Percentiles rank a stretch among this genome's conserved stretches.
phyloP scores from a whole-genome alignment of 1,139 yeast species.

The Geotrichum carabidarum region DNA sequence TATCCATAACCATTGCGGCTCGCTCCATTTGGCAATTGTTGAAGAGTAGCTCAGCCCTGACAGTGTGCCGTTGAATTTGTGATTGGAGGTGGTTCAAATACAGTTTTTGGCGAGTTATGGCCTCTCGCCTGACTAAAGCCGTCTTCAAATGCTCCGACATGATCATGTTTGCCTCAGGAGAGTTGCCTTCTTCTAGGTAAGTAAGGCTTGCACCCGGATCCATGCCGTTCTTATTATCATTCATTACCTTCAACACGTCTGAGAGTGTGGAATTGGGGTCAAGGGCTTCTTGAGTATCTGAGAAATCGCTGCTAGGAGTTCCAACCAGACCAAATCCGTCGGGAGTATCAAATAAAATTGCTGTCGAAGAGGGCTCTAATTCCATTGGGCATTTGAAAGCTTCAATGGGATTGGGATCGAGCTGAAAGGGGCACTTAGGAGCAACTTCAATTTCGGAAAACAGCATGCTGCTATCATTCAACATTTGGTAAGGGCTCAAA shows the following conservation, averaged over 20 bases:
- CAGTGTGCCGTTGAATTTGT: conserved; percentile 16
- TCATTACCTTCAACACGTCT: conserved; percentile 13
- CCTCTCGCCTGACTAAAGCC: conserved; percentile 12
- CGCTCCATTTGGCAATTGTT: conserved; percentile 12
- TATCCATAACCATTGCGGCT: conserved; percentile 13
- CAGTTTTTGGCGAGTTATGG: conserved; percentile 10
- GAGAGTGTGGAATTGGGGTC: conserved; percentile 6
- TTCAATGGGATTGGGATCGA: not conserved
- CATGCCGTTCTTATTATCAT: too few relatives aligned
- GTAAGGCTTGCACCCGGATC: not conserved
- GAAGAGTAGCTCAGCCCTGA: conserved; percentile 14
- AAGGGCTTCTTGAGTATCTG: not conserved
- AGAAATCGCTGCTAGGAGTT: not conserved
- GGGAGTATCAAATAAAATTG: conserved; percentile 5
- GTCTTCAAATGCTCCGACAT: conserved; percentile 15
- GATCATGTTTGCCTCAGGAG: conserved; percentile 7
- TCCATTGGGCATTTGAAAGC: conserved; percentile 2
- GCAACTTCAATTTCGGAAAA: conserved; percentile 8
- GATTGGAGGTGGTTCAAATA: conserved; percentile 12
- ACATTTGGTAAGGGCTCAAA: conserved; percentile 6
- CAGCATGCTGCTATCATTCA: not conserved
- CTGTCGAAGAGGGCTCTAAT: conserved; percentile 1
- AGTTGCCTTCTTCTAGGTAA: not conserved
- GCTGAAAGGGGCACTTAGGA: conserved; percentile 4
- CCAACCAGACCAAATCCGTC: conserved; percentile 2